Base-by-base conservation (phyloP, 2,329 filamentous ascomycete genomes). In the Diaporthe helianthi region DNA sequence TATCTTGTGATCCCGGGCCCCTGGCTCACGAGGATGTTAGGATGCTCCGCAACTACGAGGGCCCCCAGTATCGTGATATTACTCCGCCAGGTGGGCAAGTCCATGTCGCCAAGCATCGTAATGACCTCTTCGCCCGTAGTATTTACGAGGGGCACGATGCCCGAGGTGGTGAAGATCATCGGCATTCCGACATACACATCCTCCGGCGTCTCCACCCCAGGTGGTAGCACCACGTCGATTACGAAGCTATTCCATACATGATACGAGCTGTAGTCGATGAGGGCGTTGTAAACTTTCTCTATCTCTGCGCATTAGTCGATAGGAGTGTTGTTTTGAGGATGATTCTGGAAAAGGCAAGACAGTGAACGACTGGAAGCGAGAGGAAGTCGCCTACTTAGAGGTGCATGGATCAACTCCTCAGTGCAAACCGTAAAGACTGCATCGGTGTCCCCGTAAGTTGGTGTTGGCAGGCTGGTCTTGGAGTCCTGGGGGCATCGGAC, bases 161-260 rank as follows among this genome's bases (percentile, higher is more conserved):
- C 76, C 1, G 67, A 63, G 2, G 74, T 73, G 4, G 71, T 74
- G 33, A 78, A 73, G 3, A 36, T 61, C 75, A 77, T 76, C 22
- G 69, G 52, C 75, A 76, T 76, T 31, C 71, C 73, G 10, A 73
- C 61, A 60, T 75, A 75, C 26, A 74, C 69, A 38, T 74, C 74
- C 2, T 52, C 60, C 2, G 76, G 73, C 2, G 75, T 77, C 17
- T 36, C n/a, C 15, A 67, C n/a, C 8, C 46, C 44, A 1, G 52
- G 4, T 0, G 76, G 73, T 5, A 76, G 53, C 1, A 52, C 68
- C 7, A 77, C 73, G 24, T 71, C 53, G 33, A 72, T 47, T 33
- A 76, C 73, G 68, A 77, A 78, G 4, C 72, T 71, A 70, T 76
- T 77, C 76, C 76, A 78, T 17, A 13, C 13, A 1, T 53, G 44